A percentile compares a stretch with the other conserved stretches of the same genome.
Evolutionary conservation across 176 grass and related monocot species (phyloP).

Genomic region (Oryza meridionalis): DNA sequence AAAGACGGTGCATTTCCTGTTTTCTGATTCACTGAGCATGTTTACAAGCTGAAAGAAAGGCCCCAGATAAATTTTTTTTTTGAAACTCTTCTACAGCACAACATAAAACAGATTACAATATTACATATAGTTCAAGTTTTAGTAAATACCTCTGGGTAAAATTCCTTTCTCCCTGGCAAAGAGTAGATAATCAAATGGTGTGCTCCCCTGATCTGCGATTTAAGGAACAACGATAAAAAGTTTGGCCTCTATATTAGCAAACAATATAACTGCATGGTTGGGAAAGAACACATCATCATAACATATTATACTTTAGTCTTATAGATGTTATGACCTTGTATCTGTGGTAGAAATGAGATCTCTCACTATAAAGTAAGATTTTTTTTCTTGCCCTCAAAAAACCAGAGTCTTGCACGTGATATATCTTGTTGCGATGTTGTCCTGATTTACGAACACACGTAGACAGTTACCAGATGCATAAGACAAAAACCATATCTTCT

Average conservation of each 20-base stretch:
- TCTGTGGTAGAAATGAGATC: conserved; percentile 97
- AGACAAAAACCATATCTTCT: neutral
- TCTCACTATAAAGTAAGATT: conserved; percentile 96
- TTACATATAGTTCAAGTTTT: neutral
- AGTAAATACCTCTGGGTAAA: conserved; percentile 81
- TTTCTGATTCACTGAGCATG: conserved; percentile 77
- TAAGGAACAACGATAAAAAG: conserved; percentile 20
- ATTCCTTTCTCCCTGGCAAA: conserved; percentile 82
- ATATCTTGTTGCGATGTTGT: conserved; percentile 79
- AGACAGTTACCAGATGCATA: conserved; percentile 35
- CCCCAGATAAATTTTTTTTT: conserved; percentile 10
- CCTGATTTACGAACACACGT: conserved; percentile 48
- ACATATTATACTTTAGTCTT: neutral
- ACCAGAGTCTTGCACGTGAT: conserved; percentile 91
- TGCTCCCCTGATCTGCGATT: conserved; percentile 79
- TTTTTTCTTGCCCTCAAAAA: conserved; percentile 92
- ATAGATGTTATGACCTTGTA: conserved; percentile 68
- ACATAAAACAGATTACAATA: conserved; percentile 2
- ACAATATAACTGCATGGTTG: neutral
- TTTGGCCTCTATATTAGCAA: conserved; percentile 1
- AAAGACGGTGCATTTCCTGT: conserved; percentile 69
- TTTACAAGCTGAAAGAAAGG: conserved; percentile 75
- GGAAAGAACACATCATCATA: conserved; percentile 18
- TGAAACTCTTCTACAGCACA: neutral
- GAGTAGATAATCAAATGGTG: conserved; percentile 87